Conservation (phyloP, 768 basidiomycete genomes). For the Psilocybe subaeruginosa region DNA sequence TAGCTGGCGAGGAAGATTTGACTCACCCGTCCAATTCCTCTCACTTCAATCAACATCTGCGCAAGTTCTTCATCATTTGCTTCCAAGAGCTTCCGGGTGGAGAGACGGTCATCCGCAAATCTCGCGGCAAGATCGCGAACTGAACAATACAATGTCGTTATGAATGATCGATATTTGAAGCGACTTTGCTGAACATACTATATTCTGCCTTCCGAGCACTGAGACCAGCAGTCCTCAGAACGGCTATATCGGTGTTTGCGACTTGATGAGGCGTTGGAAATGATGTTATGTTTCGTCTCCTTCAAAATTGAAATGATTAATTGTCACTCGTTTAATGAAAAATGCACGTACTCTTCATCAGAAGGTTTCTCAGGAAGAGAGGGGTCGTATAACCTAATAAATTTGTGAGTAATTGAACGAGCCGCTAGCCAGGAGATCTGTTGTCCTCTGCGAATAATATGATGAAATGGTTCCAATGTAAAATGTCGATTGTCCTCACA, state of each 20-base stretch:
- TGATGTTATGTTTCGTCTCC: conserved; percentile 28
- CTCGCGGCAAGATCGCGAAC: conserved; percentile 79
- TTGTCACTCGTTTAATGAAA: background rate
- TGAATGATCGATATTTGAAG: conserved; percentile 1
- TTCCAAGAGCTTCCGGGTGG: conserved; percentile 68
- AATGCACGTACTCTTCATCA: conserved; percentile 47
- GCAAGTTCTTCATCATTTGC: conserved; percentile 79
- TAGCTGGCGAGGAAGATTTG: background rate
- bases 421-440: conserved; percentile 91
- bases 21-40: conserved; percentile 77
- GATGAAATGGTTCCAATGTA: background rate
- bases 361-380: conserved; percentile 69
- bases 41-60: conserved; percentile 74
- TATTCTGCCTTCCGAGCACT: conserved; percentile 91
- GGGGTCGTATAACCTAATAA: conserved; percentile 75
- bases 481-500: conserved; percentile 43
- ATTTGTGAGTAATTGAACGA: conserved; percentile 78
- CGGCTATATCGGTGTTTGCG: conserved; percentile 55
- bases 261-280: conserved; percentile 81
- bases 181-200: conserved; percentile 43
- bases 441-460: conserved; percentile 51
- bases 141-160: conserved; percentile 27
- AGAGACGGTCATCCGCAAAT: conserved; percentile 81
- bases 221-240: conserved; percentile 74
- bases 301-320: conserved; percentile 8